Evolutionary conservation across 106 monocot species (phyloP).

Genomic region (Allium sativum): DNA sequence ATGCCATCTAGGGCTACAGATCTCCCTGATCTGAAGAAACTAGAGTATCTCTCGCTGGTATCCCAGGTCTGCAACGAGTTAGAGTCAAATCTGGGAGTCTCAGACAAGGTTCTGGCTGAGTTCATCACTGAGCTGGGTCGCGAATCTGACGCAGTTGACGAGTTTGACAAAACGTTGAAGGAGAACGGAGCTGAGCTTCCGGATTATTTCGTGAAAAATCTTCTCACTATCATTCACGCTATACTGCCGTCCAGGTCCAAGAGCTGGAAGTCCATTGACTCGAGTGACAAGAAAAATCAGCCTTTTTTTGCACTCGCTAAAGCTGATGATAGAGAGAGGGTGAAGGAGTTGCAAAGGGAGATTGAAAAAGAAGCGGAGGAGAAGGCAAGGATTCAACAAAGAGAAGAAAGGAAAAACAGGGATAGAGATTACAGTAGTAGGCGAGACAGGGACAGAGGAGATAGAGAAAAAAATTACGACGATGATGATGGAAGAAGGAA

Average conservation of each 20-base stretch:
- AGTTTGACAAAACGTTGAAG: constrained; percentile 78
- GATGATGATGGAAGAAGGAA: background rate
- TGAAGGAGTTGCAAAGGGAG: constrained; percentile 49
- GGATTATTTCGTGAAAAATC: constrained; percentile 86
- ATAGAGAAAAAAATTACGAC: constrained; percentile 22
- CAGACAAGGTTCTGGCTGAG: constrained; percentile 85
- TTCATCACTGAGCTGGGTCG: constrained; percentile 88
- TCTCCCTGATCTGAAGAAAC: no score
- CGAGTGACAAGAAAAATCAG: constrained; percentile 7
- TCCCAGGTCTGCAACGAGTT: constrained; percentile 83
- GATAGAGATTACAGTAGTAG: constrained; percentile 10
- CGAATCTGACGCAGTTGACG: constrained; percentile 39
- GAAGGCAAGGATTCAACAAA: constrained; percentile 10
- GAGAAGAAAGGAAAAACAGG: constrained; percentile 12
- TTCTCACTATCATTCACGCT: constrained; percentile 91
- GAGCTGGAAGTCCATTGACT: constrained; percentile 3
- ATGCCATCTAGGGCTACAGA: no score
- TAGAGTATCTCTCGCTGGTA: no score
- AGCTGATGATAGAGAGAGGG: constrained; percentile 47
- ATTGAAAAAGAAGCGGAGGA: constrained; percentile 48
- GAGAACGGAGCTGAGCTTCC: constrained; percentile 83
- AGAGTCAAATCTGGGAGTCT: constrained; percentile 51
- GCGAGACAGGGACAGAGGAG: constrained; percentile 8
- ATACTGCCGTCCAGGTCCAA: constrained; percentile 58
- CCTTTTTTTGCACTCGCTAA: constrained; percentile 48